A percentile compares a stretch with the other conserved stretches of the same genome.
These are phyloP conservation scores for Hygrophorus pudorinus DNA, from an alignment of 768 basidiomycete species.

Conservation along the genomic window DNA sequence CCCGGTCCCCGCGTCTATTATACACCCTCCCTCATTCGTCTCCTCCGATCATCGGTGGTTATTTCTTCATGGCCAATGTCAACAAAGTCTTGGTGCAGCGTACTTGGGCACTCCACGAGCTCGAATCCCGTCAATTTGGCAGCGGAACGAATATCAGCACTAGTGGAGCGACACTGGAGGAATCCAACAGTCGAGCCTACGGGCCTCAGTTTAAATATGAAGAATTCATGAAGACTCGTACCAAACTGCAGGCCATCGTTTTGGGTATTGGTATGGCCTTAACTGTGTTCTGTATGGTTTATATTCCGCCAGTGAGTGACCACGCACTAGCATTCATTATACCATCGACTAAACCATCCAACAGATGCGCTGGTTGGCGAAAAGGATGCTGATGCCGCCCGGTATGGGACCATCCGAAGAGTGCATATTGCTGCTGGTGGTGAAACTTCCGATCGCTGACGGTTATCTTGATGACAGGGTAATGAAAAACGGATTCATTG, in stretches of 20 bases:
- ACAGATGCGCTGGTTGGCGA: conserved; percentile 49
- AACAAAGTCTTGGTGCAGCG: conserved; percentile 37
- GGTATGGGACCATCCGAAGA: conserved; percentile 57
- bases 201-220: conserved; percentile 69
- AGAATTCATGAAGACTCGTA: conserved; percentile 46
- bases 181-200: conserved; percentile 29
- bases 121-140: conserved; percentile 3
- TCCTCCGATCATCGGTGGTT: conserved; percentile 21
- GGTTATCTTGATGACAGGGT: conserved; percentile 23
- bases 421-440: conserved; percentile 29
- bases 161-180: neutral
- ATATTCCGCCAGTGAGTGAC: conserved; percentile 30
- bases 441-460: neutral
- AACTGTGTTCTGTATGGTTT: conserved; percentile 12
- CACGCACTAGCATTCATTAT: neutral
- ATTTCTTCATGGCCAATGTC: conserved; percentile 31
- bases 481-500: conserved; percentile 50
- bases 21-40: conserved; percentile 29
- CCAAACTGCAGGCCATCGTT: conserved; percentile 28
- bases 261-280: conserved; percentile 24
- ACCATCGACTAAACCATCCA: neutral
- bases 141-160: neutral
- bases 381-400: conserved; percentile 37
- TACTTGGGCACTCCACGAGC: conserved; percentile 35
- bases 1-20: conserved; percentile 19